Base-by-base conservation (phyloP, 2,329 filamentous ascomycete genomes). In the Stagonosporopsis tanaceti region DNA sequence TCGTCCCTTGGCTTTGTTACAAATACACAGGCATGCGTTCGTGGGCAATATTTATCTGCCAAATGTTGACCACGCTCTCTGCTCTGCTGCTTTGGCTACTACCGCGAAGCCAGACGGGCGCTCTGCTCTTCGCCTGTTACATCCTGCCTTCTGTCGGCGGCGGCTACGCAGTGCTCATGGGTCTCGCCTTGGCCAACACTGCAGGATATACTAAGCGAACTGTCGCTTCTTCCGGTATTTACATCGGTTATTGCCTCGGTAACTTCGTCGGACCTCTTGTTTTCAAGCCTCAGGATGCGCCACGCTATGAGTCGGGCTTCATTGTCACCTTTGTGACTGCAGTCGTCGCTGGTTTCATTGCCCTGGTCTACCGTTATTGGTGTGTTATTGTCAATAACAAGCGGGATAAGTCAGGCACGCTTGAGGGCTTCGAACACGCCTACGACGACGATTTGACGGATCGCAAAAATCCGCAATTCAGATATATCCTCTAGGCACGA, bases 381-480 rank as follows among this genome's bases (percentile, higher is more conserved):
- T 82, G 80, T 58, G 67, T 79, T 8, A 73, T 68, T 69, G 74
- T 80, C 15, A 83, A 84, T 57, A 71, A 67, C 11, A 73, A 69
- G 52, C 74, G 80, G 24, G 80, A 83, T 58, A 68, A 67, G 47
- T 63, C 75, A 2, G 79, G 79, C 7, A 74, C 72, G 14, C 51
- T 73, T 6, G 81, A 84, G 64, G 80, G 75, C 1, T 84, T 79
- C 46, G 82, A 84, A 53, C 77, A 84, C 65, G 82, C 82, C 1
- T 84, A 81, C 53, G 80, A 84, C 50, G 81, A 84, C 64, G 80
- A 83, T 60, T 68, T 82, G 37, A 83, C 80, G 6, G 81, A 84
- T 60, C 51, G 46, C 37, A 60, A 65, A 52, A 66, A 64, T 39
- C 63, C 63, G 12, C 63, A 66, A 34, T 64, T 66, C 35, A 56